Conservation (phyloP, 192 early-diverging fungal species). For the Dissophora globulifera region DNA sequence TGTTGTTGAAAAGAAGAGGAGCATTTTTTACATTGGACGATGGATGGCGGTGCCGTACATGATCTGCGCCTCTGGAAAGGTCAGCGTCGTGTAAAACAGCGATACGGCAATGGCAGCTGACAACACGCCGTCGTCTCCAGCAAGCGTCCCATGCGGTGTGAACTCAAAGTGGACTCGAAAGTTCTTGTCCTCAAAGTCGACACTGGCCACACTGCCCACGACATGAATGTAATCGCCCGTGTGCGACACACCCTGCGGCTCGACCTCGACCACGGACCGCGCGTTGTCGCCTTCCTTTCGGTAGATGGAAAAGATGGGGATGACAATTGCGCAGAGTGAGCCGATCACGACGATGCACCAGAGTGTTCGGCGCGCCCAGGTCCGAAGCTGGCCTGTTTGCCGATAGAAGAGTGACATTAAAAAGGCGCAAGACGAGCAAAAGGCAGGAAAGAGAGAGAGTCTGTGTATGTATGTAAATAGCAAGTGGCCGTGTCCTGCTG, state of each 20-base stretch:
- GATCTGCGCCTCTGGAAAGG: conserved; percentile 42
- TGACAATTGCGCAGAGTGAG: conserved; percentile 38
- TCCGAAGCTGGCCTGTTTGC: conserved; percentile 21
- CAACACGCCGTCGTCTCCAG: conserved; percentile 53
- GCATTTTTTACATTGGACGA: background rate
- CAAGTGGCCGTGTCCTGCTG: no score
- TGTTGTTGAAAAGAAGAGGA: no score
- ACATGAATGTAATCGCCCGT: conserved; percentile 54
- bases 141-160: conserved; percentile 55
- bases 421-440: background rate
- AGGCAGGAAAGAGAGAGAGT: no score
- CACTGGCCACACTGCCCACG: conserved; percentile 49
- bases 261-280: conserved; percentile 34
- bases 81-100: conserved; percentile 46
- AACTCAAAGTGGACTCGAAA: conserved; percentile 58
- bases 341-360: conserved; percentile 38
- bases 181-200: conserved; percentile 60
- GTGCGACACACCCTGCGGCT: conserved; percentile 29
- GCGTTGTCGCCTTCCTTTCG: conserved; percentile 35
- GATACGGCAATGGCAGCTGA: conserved; percentile 15
- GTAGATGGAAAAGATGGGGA: conserved; percentile 42
- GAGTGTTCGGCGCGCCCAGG: conserved; percentile 29
- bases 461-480: background rate
- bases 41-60: conserved; percentile 14
- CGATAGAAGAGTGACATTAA: conserved; percentile 26